Evolutionary conservation across 176 grass and related monocot genomes (phyloP).

Genomic region (Coix lacrymajobi): DNA sequence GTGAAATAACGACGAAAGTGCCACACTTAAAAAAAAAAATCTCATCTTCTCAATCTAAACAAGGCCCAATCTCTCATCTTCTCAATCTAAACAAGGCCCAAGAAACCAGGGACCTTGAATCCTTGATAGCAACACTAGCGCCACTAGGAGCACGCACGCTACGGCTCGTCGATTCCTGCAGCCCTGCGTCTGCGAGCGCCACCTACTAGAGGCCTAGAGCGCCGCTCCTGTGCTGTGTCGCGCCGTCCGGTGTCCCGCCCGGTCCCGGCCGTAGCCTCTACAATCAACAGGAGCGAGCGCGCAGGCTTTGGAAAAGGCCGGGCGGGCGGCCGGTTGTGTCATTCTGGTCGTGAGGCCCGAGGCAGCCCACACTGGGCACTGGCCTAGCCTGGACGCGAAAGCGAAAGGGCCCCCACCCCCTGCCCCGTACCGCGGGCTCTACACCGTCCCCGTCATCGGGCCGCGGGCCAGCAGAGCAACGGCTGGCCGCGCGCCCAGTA

Average conservation of each 20-base stretch:
- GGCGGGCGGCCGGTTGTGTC: not conserved
- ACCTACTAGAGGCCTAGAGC: not conserved
- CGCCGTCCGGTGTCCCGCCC: not conserved
- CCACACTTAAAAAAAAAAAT: no score
- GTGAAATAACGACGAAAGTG: no score
- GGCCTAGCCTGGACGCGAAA: not conserved
- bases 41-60: no score
- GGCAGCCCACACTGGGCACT: conserved; percentile 20
- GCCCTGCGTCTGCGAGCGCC: not conserved
- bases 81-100: no score
- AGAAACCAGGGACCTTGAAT: no score
- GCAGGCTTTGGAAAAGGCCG: conserved; percentile 4
- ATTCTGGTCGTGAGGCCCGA: conserved; percentile 10
- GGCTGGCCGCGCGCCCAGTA: not conserved
- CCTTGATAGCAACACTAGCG: no score
- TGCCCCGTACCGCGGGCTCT: not conserved
- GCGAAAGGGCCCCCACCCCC: not conserved
- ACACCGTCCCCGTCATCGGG: conserved; percentile 3
- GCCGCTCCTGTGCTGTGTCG: not conserved
- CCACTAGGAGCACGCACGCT: not conserved
- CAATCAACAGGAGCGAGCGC: not conserved
- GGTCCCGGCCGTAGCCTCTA: not conserved
- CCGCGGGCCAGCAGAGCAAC: conserved; percentile 8
- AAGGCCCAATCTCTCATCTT: no score
- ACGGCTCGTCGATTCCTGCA: not conserved